Evolutionary conservation across 208 protist species (phyloP), one percentile per base, ranked within the genome.

Genomic region (Trypanosomatidae sp.): DNA sequence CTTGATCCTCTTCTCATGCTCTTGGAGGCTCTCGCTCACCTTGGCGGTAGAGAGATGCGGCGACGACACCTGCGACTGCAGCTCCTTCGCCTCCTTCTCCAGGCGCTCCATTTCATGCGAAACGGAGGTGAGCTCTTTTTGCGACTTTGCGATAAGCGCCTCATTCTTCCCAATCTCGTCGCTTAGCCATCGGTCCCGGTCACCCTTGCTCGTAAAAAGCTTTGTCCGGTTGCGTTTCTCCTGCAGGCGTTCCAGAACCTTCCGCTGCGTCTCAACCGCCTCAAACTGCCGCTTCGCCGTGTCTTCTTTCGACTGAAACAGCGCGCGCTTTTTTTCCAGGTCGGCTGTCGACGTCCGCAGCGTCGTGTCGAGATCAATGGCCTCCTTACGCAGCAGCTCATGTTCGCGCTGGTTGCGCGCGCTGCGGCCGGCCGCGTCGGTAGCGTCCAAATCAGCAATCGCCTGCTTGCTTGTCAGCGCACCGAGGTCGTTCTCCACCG

Each of bases 111-210:
- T 85, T 50, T 91, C 86, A 2, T 75, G 67, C 0, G 79, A 69
- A 7, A 92, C 69, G 5, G 46, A 55, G 3, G 28, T 46, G 49
- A 95, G 70, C 62, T 94, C 91, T 39, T 81, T 66, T 73, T 77
- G 68, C 22, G 79, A 80, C 41, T 79, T 88, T 3, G 77, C 69
- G 33, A 88, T 84, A 43, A 91, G 67, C 10, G 81, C 68, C 39
- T 87, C 76, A 41, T 97, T 91, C 19, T 86, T 74, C 19, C 81
- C 52, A 49, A 98, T 91, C 79, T 99, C 95, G n/a, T 81, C 73
- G 8, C 36, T 53, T 30, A 99, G 68, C 87, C 91, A 98, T 41
- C 59, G 69, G 80, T 99, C 94, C 28, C 97, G 89, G 41, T 98
- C 97, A 3, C 65, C 55, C 56, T 93, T 91, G 67, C 66, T 96